Evolutionary conservation across 2,329 filamentous ascomycete genomes (phyloP).

Genomic region (Ascochyta viciae-villosae): DNA sequence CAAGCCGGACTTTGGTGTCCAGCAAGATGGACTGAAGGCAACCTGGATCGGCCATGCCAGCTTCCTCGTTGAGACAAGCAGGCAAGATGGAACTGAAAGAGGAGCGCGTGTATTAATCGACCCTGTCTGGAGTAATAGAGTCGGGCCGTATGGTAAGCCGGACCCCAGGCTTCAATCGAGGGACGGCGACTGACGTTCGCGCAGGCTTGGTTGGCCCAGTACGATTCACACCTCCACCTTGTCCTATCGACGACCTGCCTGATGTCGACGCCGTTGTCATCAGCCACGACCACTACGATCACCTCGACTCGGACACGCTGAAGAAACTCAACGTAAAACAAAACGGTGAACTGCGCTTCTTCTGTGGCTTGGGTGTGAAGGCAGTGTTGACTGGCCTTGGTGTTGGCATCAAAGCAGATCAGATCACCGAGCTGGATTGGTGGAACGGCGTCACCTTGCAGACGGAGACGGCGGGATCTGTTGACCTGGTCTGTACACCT

Average conservation of each 20-base stretch:
- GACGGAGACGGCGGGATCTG: conserved; percentile 44
- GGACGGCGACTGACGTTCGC: background rate
- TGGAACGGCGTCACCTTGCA: conserved; percentile 54
- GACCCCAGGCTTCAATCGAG: background rate
- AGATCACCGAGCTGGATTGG: conserved; percentile 59
- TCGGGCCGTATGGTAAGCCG: conserved; percentile 51
- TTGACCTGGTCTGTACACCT: conserved; percentile 55
- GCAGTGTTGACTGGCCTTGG: conserved; percentile 48
- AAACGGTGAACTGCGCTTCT: conserved; percentile 50
- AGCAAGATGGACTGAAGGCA: conserved; percentile 48
- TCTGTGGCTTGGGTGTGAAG: conserved; percentile 53
- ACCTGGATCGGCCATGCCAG: conserved; percentile 62
- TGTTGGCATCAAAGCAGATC: conserved; percentile 45
- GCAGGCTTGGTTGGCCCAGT: conserved; percentile 55
- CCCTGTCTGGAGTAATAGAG: conserved; percentile 60
- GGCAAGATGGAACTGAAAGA: conserved; percentile 35
- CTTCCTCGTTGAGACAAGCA: conserved; percentile 56
- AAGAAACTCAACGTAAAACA: conserved; percentile 49
- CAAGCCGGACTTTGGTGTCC: conserved; percentile 50
- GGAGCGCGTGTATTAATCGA: conserved; percentile 59
- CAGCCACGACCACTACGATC: conserved; percentile 65
- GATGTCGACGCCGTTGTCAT: conserved; percentile 61
- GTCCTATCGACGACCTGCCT: conserved; percentile 57
- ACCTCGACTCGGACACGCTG: conserved; percentile 58
- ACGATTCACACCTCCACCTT: conserved; percentile 61